These are phyloP conservation scores for Dactylellina cionopaga DNA, from an alignment of 2,329 filamentous ascomycete species.

Conservation along the genomic window DNA sequence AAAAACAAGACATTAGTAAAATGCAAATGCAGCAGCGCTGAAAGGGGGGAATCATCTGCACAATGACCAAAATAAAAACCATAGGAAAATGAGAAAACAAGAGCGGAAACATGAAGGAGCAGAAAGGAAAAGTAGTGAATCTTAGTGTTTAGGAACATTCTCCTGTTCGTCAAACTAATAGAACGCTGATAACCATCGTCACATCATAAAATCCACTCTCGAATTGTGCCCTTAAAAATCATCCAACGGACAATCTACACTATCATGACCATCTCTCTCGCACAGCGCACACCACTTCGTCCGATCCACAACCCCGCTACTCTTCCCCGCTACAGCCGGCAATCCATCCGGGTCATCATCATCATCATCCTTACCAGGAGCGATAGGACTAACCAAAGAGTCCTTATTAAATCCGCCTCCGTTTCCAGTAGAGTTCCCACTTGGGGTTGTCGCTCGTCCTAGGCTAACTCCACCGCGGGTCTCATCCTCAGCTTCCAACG, in stretches of 20 bases:
- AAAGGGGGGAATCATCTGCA: too few species aligned
- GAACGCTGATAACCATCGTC: too few species aligned
- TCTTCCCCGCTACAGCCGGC: conserved; percentile 76
- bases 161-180: too few species aligned
- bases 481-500: conserved; percentile 42
- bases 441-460: conserved; percentile 31
- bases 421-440: conserved; percentile 35
- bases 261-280: conserved; percentile 95
- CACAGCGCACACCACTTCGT: conserved; percentile 97
- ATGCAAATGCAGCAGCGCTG: too few species aligned
- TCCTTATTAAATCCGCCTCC: conserved; percentile 58
- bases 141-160: too few species aligned
- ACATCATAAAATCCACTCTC: not conserved
- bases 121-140: too few species aligned
- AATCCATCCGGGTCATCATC: conserved; percentile 69
- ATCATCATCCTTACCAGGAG: conserved; percentile 66
- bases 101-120: too few species aligned
- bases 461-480: conserved; percentile 38
- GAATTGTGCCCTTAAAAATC: conserved; percentile 70
- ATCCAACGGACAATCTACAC: conserved; percentile 92
- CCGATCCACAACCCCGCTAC: conserved; percentile 79
- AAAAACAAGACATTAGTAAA: too few species aligned
- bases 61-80: too few species aligned
- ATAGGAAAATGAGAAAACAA: too few species aligned
- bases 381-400: conserved; percentile 30